Base-by-base conservation (phyloP, 2,329 filamentous ascomycete species). In the Alternaria panax region DNA sequence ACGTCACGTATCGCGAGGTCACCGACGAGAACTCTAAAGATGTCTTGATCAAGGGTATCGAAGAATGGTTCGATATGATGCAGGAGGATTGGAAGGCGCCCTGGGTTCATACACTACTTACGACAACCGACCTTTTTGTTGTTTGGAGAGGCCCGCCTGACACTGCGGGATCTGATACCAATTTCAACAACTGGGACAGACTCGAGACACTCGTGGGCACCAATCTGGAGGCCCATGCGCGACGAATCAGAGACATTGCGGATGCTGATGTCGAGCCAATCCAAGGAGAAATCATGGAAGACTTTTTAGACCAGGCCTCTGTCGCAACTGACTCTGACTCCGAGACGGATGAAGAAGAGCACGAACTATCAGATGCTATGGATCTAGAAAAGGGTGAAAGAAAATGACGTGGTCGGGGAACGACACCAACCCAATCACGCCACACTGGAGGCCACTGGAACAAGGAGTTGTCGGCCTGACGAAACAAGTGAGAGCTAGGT, bases 1-100 rank as follows among this genome's bases (percentile, higher is more conserved):
- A 59, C 4, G 32, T 65, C 1, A 54, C 28, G 11, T 69, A 66
- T 27, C 32, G 40, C 16, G 54, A 62, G 41, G 42, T 68, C 8
- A 59, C 52, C n/a, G 41, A 38, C 4, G 50, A 50, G 0, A 12
- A 16, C 4, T 56, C 59, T 18, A 50, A 63, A 6, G 51, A 55
- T 5, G 50, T 34, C 2, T 27, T 68, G 11, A 36, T 54, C 14
- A 32, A 38, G 1, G 25, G 51, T 5, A 40, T 64, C 8, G 30
- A 53, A 6, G 41, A 54, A 0, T 57, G 53, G 55, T 18, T 62
- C 14, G 22, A 18, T 1, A 45, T 22, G 2, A 50, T 57, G 28
- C 1, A 53, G 5, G 25, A n/a, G 12, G 36, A 36, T 11, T 22
- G 28, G 32, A 46, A 25, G 27, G 34, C n/a, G 25, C 2, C 20